Evolutionary conservation across 805 yeast genomes (phyloP), one percentile per base, ranked within the genome.

Genomic region (Spencermartinsiella europaea): DNA sequence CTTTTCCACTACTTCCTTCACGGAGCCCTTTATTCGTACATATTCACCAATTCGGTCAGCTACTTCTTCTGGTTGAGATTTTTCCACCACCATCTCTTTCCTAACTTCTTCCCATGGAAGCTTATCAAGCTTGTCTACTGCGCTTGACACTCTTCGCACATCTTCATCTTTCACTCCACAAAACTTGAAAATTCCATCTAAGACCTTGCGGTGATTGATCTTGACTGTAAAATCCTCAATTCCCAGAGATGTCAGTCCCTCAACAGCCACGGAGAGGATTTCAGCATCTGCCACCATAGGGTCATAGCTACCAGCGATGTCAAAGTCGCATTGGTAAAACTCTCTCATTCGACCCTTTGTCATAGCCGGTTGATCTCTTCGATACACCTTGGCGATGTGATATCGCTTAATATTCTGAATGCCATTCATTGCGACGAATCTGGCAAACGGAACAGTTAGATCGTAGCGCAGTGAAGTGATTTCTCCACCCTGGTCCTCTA

Each of bases 321-420:
- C 99, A 60, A 93, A 86, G 71, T 93, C 99, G 74, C 99, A 93
- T 71, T 93, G 99, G 68, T 93, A 93, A 62, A 93, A 93, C 69
- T 93, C 99, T 77, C 99, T 85, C 99, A 93, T 93, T 70, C 99
- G 80, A 51, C 99, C 99, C 70, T 93, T 93, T 43, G 98, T 91
- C 99, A 93, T 93, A 5, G 99, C 99, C 3, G 99, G 99, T 70
- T 93, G 99, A 66, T 93, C 99, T 70, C 99, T 85, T 73, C 99
- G 82, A 71, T 93, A 93, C 45, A 93, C 99, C 67, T 93, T 93
- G 57, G 99, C 99, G 54, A 93, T 87, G 70, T 93, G 99, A 66
- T 81, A 93, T 64, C 99, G 78, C 71, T 93, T 93, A 68, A 93
- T 91, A 62, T 74, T 79, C 58, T 87, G 83, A 51, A 93, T 79